Percentiles rank a stretch among this genome's conserved stretches.
These are phyloP conservation scores for Delitschia confertaspora DNA, from an alignment of 495 filamentous ascomycete genomes.

Conservation along the genomic window DNA sequence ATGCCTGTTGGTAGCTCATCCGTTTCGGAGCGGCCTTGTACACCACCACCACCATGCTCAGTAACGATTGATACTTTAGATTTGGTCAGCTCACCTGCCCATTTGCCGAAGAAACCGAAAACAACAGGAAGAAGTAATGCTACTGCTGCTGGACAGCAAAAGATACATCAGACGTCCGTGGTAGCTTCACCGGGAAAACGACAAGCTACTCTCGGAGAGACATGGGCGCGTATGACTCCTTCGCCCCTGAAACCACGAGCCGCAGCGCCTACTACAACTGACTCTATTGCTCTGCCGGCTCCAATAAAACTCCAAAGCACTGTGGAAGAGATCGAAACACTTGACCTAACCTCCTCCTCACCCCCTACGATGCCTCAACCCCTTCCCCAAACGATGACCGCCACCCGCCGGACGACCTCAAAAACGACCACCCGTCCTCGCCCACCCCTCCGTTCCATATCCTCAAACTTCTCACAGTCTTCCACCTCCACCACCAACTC, in stretches of 20 bases:
- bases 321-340: conserved; percentile 2
- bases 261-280: neutral
- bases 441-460: conserved; percentile 16
- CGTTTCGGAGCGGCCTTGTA: conserved; percentile 2
- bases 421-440: neutral
- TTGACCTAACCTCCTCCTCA: conserved; percentile 25
- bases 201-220: conserved; percentile 11
- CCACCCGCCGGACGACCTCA: conserved; percentile 1
- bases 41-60: conserved; percentile 3
- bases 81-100: conserved; percentile 8
- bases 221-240: conserved; percentile 5
- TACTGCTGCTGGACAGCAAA: neutral
- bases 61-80: conserved; percentile 9
- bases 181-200: conserved; percentile 2
- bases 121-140: conserved; percentile 1
- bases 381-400: conserved; percentile 13
- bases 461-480: conserved; percentile 17
- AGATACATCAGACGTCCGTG: conserved; percentile 1
- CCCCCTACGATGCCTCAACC: conserved; percentile 13
- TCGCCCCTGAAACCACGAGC: conserved; percentile 14
- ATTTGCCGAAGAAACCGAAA: conserved; percentile 15
- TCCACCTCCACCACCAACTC: conserved; percentile 1
- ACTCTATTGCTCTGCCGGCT: neutral
- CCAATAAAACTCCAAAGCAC: neutral
- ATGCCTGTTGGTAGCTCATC: conserved; percentile 1